Conservation (phyloP, 352 stramenopile species). For the Phytophthora cryptogea region DNA sequence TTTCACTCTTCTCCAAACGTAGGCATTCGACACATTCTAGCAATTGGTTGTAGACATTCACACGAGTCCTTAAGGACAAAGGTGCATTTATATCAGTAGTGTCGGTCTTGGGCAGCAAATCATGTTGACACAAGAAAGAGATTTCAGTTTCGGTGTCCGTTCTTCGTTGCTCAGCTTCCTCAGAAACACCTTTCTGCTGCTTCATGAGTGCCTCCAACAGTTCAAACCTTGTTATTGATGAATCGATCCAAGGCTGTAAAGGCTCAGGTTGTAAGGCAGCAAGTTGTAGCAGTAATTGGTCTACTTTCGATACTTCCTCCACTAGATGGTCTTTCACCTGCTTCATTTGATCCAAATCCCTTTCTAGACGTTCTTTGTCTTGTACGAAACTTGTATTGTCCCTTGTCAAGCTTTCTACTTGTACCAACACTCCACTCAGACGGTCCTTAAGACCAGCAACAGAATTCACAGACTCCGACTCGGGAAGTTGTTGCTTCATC, state of each 20-base stretch:
- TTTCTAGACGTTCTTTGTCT: slow-evolving; percentile 22
- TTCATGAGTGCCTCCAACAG: slow-evolving; percentile 32
- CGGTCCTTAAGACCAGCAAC: slow-evolving; percentile 36
- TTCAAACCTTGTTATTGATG: slow-evolving; percentile 26
- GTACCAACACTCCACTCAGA: slow-evolving; percentile 26
- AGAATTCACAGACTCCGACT: slow-evolving; percentile 26
- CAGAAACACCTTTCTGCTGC: slow-evolving; percentile 15
- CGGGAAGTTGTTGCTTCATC: slow-evolving; percentile 38
- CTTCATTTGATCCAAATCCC: slow-evolving; percentile 22
- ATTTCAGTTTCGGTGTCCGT: slow-evolving; percentile 15
- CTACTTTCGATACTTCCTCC: slow-evolving; percentile 32
- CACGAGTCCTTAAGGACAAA: slow-evolving; percentile 20
- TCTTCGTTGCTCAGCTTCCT: slow-evolving; percentile 17
- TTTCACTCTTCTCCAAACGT: slow-evolving; percentile 15
- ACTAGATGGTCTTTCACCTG: slow-evolving; percentile 22
- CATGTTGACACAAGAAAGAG: slow-evolving; percentile 24
- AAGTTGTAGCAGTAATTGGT: slow-evolving; percentile 23
- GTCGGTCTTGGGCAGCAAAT: slow-evolving; percentile 15
- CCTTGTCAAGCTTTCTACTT: slow-evolving; percentile 34
- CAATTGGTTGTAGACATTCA: slow-evolving; percentile 38
- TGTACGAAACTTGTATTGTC: slow-evolving; percentile 24
- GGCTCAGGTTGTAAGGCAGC: slow-evolving; percentile 6
- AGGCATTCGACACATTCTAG: slow-evolving; percentile 11
- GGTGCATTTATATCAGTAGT: background rate
- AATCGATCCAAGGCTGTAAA: background rate